Conservation (phyloP, 306 rosid genomes). For the Begonia peltatifolia region DNA sequence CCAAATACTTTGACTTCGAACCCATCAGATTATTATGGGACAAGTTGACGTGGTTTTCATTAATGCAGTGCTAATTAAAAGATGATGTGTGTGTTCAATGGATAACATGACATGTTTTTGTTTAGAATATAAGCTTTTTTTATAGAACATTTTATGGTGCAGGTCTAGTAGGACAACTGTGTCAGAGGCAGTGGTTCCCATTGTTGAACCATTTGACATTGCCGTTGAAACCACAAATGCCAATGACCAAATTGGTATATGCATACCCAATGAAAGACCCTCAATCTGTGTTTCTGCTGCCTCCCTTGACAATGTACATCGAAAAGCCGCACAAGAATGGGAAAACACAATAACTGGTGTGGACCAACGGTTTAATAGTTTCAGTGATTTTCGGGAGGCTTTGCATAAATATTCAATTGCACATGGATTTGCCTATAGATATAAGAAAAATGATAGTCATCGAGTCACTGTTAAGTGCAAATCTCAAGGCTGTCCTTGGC, state of each 20-base stretch:
- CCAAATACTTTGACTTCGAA: too few species aligned
- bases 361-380: slow-evolving; percentile 86
- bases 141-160: slow-evolving; percentile 20
- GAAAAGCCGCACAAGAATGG: slow-evolving; percentile 85
- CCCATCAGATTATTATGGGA: too few species aligned
- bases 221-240: slow-evolving; percentile 21
- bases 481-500: slow-evolving; percentile 90
- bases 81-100: too few species aligned
- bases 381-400: slow-evolving; percentile 85
- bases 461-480: slow-evolving; percentile 96
- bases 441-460: slow-evolving; percentile 88
- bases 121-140: background rate
- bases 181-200: slow-evolving; percentile 68
- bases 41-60: too few species aligned
- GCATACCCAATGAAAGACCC: slow-evolving; percentile 29
- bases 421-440: slow-evolving; percentile 80
- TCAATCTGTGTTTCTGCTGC: slow-evolving; percentile 22
- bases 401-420: slow-evolving; percentile 94
- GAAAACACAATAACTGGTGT: slow-evolving; percentile 93
- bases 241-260: slow-evolving; percentile 24
- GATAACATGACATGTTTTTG: too few species aligned
- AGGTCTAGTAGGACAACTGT: slow-evolving; percentile 91
- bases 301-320: slow-evolving; percentile 38
- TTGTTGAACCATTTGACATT: slow-evolving; percentile 27
- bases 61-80: too few species aligned